Evolutionary conservation across 192 early-diverging fungal species (phyloP), one percentile per base, ranked within the genome.

Genomic region (Allomyces javanicus): DNA sequence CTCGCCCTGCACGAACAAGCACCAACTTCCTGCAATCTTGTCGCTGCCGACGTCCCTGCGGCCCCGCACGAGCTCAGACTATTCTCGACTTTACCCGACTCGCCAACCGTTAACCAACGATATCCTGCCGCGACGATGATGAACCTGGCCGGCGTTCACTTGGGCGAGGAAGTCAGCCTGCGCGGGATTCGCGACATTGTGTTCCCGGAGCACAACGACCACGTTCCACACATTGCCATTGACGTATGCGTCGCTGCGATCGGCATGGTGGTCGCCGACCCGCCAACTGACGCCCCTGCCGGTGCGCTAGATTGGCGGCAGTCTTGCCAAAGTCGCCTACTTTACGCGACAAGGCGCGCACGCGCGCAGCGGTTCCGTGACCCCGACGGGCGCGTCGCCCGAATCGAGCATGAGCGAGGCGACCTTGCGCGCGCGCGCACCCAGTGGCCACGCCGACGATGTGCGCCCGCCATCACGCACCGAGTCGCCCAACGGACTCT

Each of bases 161-260:
- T 83, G n/a, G 79, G 76, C 55, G 77, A 81, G 50, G 81, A 80
- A 43, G 63, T 70, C 4, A 70, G 74, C 25, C 75, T 78, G n/a
- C 72, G 72, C 4, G 79, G 79, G 44, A 80, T 80, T 58, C 83
- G 83, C 70, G 91, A 94, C 73, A 96, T 93, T 63, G 72, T 89
- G 22, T 78, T 96, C 62, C 93, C 93, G 22, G 87, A 94, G 76
- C 91, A 91, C 68, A 73, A 71, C 17, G 88, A 87, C 50, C 84
- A 87, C 65, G 85, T 91, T 44, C 80, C 88, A 21, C 89, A 91
- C 64, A 88, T 96, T 67, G 91, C 93, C 24, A 86, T 96, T 64
- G 93, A 96, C 71, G 89, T 91, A 83, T 33, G 9, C 44, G 21
- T 23, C 21, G 23, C 21, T 12, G 27, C 24, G 21, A 24, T 44